These are phyloP conservation scores for Boletus nobilissimus DNA, from an alignment of 1,284 basidiomycete genomes.

Conservation along the genomic window DNA sequence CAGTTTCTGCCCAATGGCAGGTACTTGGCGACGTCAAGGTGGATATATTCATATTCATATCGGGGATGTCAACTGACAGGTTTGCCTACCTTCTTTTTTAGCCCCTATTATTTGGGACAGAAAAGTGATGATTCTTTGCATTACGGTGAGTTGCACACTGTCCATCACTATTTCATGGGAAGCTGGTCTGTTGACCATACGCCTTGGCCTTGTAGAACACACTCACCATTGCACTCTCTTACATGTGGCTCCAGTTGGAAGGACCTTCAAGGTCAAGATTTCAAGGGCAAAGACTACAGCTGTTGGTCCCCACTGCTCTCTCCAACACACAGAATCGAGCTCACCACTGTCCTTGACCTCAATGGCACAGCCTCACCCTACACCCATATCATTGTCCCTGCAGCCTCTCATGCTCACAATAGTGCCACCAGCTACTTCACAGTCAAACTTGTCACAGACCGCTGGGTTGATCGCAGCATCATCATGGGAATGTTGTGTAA, in stretches of 20 bases:
- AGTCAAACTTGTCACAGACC: conserved; percentile 60
- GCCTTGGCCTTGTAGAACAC: conserved; percentile 54
- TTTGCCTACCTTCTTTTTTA: too few species aligned
- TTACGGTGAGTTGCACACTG: conserved; percentile 59
- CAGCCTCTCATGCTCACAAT: conserved; percentile 36
- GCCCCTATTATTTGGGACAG: conserved; percentile 70
- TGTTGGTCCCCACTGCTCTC: conserved; percentile 49
- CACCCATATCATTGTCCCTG: conserved; percentile 53
- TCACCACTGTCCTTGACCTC: conserved; percentile 49
- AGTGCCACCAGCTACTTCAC: conserved; percentile 21
- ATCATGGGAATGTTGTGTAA: conserved; percentile 54
- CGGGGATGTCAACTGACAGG: conserved; percentile 19
- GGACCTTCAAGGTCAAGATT: too few species aligned
- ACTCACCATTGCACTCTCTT: conserved; percentile 75
- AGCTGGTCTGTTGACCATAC: conserved; percentile 6
- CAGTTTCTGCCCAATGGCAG: conserved; percentile 53
- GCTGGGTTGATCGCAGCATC: conserved; percentile 77
- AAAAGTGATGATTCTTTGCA: conserved; percentile 76
- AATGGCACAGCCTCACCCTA: conserved; percentile 57
- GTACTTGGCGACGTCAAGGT: conserved; percentile 52
- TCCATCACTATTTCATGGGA: neutral
- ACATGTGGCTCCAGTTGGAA: too few species aligned
- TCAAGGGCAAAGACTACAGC: too few species aligned
- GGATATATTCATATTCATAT: neutral
- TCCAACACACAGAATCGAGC: conserved; percentile 43